Base-by-base conservation (phyloP, 345 rosid genomes). In the Populus simonii region DNA sequence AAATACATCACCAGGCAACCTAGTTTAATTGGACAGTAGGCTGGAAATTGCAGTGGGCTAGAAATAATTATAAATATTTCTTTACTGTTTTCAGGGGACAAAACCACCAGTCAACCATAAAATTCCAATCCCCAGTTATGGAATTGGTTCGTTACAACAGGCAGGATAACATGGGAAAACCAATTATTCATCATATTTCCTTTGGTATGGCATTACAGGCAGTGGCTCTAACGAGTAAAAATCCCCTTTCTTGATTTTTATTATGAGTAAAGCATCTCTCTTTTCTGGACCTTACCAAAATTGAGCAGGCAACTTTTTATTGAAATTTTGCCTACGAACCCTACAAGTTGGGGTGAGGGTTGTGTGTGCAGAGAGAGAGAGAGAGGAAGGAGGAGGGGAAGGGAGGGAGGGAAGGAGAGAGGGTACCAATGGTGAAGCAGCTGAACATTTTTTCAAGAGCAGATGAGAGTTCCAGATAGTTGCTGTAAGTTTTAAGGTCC, bases 371-470 rank as follows among this genome's bases (percentile, higher is more conserved):
- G 51, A 25, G 51, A n/a, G 67, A 49, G 67, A 49, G 49, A 35
- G 5, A 0, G n/a, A 5, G 4, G 25, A 8, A 11, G 8, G 33
- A 18, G 13, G 0, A 0, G 2, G 7, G 55, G n/a, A 41, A 68
- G 9, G 5, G 20, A n/a, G 3, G 7, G 29, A 11, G 8, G 51
- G 29, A 16, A 0, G 2, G 16, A 7, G 43, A 17, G 55, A 74
- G 70, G 27, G 53, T 85, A 89, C 92, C 90, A 23, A 89, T 86
- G 63, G 88, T 86, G 73, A 89, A 88, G 82, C 89, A 86, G 82
- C 90, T 83, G 71, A 82, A 82, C 84, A 82, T 82, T 66, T 78
- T 82, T 76, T 82, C 84, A 35, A 82, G 84, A 70, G 79, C 81
- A 63, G 84, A 82, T 6, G 84, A 82, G 70, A 82, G 79, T 35